Percentiles rank a stretch among this genome's conserved stretches.
These are phyloP conservation scores for Mucor velutinosus DNA, from an alignment of 371 early-diverging fungal genomes.

Conservation along the genomic window DNA sequence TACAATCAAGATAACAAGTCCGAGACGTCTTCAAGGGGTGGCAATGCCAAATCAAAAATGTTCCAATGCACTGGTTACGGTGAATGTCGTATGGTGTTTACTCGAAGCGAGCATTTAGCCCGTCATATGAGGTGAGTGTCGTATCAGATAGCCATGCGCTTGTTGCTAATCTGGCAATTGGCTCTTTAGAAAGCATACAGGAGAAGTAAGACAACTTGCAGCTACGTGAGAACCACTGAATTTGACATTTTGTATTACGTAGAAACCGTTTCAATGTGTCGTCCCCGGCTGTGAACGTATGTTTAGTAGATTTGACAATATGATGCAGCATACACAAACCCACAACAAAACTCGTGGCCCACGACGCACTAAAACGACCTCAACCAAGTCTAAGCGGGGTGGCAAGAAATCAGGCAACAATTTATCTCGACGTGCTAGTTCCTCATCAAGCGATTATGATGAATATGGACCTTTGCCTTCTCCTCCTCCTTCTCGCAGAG, in stretches of 20 bases:
- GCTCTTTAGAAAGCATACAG: slow-evolving; percentile 52
- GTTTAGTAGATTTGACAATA: slow-evolving; percentile 62
- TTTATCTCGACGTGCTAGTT: slow-evolving; percentile 4
- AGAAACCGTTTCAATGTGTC: slow-evolving; percentile 58
- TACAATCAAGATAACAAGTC: slow-evolving; percentile 16
- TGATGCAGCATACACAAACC: slow-evolving; percentile 62
- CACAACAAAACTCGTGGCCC: slow-evolving; percentile 35
- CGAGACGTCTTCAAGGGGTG: slow-evolving; percentile 3
- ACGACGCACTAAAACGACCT: slow-evolving; percentile 9
- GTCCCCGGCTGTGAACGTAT: slow-evolving; percentile 51
- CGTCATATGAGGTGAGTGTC: slow-evolving; percentile 32
- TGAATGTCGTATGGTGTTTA: slow-evolving; percentile 57
- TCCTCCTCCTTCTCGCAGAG: slow-evolving; percentile 23
- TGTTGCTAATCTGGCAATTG: not conserved
- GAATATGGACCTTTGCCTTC: slow-evolving; percentile 19
- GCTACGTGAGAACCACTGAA: not conserved
- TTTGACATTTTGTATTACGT: not conserved
- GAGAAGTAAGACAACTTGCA: slow-evolving; percentile 37
- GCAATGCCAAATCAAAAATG: slow-evolving; percentile 19
- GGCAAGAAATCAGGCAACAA: slow-evolving; percentile 4
- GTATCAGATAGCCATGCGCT: not conserved
- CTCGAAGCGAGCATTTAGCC: slow-evolving; percentile 56
- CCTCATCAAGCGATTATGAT: slow-evolving; percentile 16
- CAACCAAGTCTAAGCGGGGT: slow-evolving; percentile 7
- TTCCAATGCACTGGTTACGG: slow-evolving; percentile 57